phyloP scores from a whole-genome alignment of 495 filamentous ascomycete species.

The Penicillium maclennaniae region DNA sequence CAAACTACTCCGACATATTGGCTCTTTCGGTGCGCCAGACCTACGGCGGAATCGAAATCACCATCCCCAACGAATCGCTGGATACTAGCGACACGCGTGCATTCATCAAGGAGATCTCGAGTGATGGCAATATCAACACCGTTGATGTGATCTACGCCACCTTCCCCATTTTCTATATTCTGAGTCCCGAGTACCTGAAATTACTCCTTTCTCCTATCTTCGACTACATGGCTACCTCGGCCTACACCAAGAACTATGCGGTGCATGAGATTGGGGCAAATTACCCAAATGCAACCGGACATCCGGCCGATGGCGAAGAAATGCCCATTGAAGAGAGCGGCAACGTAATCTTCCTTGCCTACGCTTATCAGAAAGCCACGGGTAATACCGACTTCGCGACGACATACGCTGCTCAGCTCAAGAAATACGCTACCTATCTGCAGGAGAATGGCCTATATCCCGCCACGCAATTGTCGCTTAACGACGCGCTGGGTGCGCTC shows the following conservation, averaged over 20 bases:
- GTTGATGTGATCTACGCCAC: slow-evolving; percentile 44
- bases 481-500: slow-evolving; percentile 43
- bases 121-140: slow-evolving; percentile 48
- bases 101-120: slow-evolving; percentile 49
- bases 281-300: slow-evolving; percentile 45
- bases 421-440: slow-evolving; percentile 46
- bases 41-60: slow-evolving; percentile 42
- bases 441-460: slow-evolving; percentile 41
- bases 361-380: slow-evolving; percentile 35
- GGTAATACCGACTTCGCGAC: slow-evolving; percentile 27
- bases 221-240: slow-evolving; percentile 34
- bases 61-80: slow-evolving; percentile 35
- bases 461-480: slow-evolving; percentile 42
- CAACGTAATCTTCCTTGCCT: slow-evolving; percentile 36
- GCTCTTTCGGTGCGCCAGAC: slow-evolving; percentile 39
- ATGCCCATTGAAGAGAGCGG: slow-evolving; percentile 41
- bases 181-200: slow-evolving; percentile 39
- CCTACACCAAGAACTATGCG: slow-evolving; percentile 31
- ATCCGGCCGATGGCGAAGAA: slow-evolving; percentile 27
- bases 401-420: slow-evolving; percentile 28
- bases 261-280: slow-evolving; percentile 34
- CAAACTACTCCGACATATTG: slow-evolving; percentile 44
- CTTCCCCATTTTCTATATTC: slow-evolving; percentile 38
- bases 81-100: slow-evolving; percentile 34
- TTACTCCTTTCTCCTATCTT: slow-evolving; percentile 40